A percentile compares a stretch with the other conserved stretches of the same genome.
These are phyloP conservation scores for Gossypium rotundifolium DNA, from an alignment of 345 rosid species.

Conservation along the genomic window DNA sequence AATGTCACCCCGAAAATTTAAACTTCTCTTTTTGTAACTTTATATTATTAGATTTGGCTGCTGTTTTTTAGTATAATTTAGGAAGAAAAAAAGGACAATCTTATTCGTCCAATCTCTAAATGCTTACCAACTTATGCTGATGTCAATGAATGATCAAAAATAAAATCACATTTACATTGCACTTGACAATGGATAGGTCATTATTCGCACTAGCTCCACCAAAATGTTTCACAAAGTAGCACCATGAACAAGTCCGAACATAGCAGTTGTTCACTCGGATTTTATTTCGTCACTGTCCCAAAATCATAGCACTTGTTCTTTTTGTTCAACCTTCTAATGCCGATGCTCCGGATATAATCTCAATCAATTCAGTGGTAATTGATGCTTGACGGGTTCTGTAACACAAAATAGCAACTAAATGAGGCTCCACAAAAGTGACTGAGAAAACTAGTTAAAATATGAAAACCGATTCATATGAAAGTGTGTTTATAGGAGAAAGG, in stretches of 20 bases:
- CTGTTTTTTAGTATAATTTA: no score
- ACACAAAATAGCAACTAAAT: not conserved
- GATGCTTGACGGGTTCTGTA: constrained; percentile 97
- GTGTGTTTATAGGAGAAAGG: not conserved
- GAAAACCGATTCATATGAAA: not conserved
- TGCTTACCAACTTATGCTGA: no score
- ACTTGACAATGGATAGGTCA: not conserved
- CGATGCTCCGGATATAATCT: constrained; percentile 95
- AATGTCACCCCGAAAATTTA: no score
- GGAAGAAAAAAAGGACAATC: no score
- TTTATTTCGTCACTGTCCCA: constrained; percentile 35
- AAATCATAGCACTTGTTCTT: not conserved
- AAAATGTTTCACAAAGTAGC: constrained; percentile 18
- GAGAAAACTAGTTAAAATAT: not conserved
- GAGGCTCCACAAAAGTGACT: not conserved
- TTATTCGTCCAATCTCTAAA: no score
- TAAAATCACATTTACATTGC: no score
- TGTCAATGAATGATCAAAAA: no score
- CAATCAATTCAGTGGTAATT: constrained; percentile 91
- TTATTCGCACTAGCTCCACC: constrained; percentile 31
- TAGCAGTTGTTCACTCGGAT: not conserved
- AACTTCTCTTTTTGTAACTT: no score
- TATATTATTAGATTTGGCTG: no score
- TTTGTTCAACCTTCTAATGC: constrained; percentile 58
- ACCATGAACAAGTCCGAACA: constrained; percentile 13